phyloP scores from a whole-genome alignment of 1,139 yeast species.

The Yamadazyma songkhlaensis region DNA sequence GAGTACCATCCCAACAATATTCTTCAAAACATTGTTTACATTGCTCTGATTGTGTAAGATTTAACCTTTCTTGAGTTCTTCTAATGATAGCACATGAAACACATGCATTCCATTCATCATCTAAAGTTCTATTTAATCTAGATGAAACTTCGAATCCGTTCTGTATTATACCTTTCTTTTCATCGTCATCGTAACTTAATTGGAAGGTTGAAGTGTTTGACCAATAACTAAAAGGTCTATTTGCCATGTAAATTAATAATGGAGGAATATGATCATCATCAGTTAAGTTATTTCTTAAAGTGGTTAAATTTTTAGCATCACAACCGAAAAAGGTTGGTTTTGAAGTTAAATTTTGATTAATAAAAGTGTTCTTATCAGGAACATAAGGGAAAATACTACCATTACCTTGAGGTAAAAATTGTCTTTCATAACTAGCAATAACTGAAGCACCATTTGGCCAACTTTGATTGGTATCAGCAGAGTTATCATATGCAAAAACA shows the following conservation, averaged over 20 bases:
- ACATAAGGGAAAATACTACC: slow-evolving; percentile 79
- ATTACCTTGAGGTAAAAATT: slow-evolving; percentile 59
- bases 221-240: slow-evolving; percentile 63
- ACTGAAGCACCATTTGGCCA: slow-evolving; percentile 45
- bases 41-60: slow-evolving; percentile 61
- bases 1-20: slow-evolving; percentile 81
- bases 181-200: slow-evolving; percentile 57
- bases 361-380: slow-evolving; percentile 69
- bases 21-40: slow-evolving; percentile 69
- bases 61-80: slow-evolving; percentile 74
- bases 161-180: slow-evolving; percentile 58
- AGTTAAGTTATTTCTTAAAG: slow-evolving; percentile 26
- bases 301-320: slow-evolving; percentile 63
- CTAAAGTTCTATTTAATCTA: slow-evolving; percentile 69
- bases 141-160: slow-evolving; percentile 83
- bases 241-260: slow-evolving; percentile 75
- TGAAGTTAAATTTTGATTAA: slow-evolving; percentile 56
- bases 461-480: slow-evolving; percentile 38
- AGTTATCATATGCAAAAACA: slow-evolving; percentile 50
- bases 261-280: slow-evolving; percentile 53
- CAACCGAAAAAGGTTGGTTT: slow-evolving; percentile 88
- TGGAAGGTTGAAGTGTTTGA: slow-evolving; percentile 75
- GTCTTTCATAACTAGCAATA: slow-evolving; percentile 60
- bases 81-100: slow-evolving; percentile 86
- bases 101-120: slow-evolving; percentile 73